Evolutionary conservation across 1,284 basidiomycete genomes (phyloP), one percentile per base, ranked within the genome.

Genomic region (Trichosporon sp.): DNA sequence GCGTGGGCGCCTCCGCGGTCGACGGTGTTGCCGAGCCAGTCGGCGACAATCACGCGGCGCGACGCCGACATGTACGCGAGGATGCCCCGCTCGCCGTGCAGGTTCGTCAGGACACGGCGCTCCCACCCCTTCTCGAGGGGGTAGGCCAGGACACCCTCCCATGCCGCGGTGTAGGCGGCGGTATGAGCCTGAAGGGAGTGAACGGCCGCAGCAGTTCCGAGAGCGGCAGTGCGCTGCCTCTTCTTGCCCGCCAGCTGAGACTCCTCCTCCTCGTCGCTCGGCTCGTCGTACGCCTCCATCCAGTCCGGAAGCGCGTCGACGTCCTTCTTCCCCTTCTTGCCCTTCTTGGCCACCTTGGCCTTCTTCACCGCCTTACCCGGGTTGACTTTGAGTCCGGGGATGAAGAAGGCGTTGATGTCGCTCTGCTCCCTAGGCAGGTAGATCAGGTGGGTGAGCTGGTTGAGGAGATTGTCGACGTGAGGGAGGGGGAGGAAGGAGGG

Each of bases 1-100:
- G 94, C 95, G n/a, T 92, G 89, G 0, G 91, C 89, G 1, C 93
- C 95, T 32, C 94, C 93, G 75, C 88, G 87, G 81, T 96, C 95
- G 43, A 97, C 91, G 75, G 93, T 92, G 11, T 89, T 89, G 38
- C 92, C 90, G 40, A 99, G 88, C 92, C 96, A 99, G 84, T 99
- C 96, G 89, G 97, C 96, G 14, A 96, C 88, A 67, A 96, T 83
- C 5, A 95, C 86, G 0, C 92, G 82, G 59, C 85, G 74, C 26
- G 79, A 76, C n/a, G 78, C 65, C 16, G 79, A 77, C 75, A 81
- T 78, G 74, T 83, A 77, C 1, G 79, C 76, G 37, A 83, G 73
- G 54, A 85, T 84, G 6, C 81, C 82, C 35, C 78, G 77, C 68
- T 80, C 78, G 16, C 80, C 80, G 74, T 83, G 81, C 61, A 83